Conservation (phyloP, 2,329 filamentous ascomycete genomes). For the Magnaporthiopsis poae region DNA sequence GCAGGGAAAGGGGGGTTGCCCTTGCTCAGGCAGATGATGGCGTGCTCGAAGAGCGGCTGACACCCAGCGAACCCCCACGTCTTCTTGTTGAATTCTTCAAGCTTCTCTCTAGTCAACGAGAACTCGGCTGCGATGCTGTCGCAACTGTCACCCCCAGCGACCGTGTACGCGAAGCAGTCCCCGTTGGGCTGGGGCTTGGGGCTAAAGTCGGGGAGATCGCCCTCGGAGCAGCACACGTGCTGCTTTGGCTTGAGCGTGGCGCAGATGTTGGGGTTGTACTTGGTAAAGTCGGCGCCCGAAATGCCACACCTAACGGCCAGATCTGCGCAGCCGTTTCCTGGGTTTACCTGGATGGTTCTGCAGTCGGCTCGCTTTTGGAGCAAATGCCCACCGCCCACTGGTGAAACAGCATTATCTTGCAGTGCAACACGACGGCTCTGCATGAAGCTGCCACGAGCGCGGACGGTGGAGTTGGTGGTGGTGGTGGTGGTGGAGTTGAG, state of each 20-base stretch:
- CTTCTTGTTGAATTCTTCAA: neutral
- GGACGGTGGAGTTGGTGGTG: neutral
- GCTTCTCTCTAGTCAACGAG: neutral
- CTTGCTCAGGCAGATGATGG: constrained; percentile 25
- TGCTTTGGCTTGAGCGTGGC: neutral
- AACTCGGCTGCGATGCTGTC: neutral
- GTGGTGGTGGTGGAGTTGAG: neutral
- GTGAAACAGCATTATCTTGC: neutral
- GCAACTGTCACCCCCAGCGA: no score
- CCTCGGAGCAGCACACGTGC: neutral
- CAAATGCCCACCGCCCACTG: neutral
- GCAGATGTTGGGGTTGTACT: constrained; percentile 1
- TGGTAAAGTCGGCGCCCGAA: neutral
- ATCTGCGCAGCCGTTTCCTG: constrained; percentile 26
- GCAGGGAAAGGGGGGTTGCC: constrained; percentile 26
- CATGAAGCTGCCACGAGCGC: neutral
- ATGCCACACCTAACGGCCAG: constrained; percentile 19
- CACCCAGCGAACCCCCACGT: neutral
- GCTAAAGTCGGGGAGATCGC: neutral
- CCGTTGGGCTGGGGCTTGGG: neutral
- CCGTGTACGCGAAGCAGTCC: neutral
- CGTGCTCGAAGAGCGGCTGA: constrained; percentile 16
- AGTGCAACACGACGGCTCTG: no score
- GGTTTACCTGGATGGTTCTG: constrained; percentile 22
- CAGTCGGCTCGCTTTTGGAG: constrained; percentile 14